These are phyloP conservation scores for Yarrowia divulgata DNA, from an alignment of 805 yeast species.

Conservation along the genomic window DNA sequence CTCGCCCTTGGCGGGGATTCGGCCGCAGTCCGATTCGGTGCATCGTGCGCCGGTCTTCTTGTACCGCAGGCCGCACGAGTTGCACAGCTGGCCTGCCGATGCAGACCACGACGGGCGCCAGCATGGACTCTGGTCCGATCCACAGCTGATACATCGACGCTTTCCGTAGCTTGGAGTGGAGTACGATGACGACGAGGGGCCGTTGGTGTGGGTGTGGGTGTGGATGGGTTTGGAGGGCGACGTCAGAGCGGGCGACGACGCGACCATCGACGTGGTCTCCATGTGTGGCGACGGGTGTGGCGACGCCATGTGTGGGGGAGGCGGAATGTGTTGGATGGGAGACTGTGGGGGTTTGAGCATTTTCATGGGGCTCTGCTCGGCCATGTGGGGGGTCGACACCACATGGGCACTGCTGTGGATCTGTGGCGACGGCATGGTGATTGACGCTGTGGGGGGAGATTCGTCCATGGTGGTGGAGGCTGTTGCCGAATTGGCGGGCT, in stretches of 20 bases:
- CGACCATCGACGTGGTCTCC: conserved; percentile 11
- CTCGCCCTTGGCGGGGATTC: conserved; percentile 96
- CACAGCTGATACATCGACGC: conserved; percentile 87
- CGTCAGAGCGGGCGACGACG: conserved; percentile 9
- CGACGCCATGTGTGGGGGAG: conserved; percentile 19
- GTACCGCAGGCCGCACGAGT: conserved; percentile 93
- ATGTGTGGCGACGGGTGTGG: conserved; percentile 24
- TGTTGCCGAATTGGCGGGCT: neutral
- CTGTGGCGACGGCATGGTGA: conserved; percentile 25
- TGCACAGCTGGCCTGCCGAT: conserved; percentile 92
- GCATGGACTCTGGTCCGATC: conserved; percentile 90
- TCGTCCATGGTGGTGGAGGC: neutral
- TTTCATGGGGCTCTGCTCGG: conserved; percentile 2
- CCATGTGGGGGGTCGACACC: neutral
- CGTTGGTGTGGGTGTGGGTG: neutral
- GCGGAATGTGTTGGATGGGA: conserved; percentile 26
- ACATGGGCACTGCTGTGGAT: conserved; percentile 7
- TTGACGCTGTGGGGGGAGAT: neutral
- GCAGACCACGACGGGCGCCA: conserved; percentile 98
- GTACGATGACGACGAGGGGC: neutral
- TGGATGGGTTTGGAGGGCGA: conserved; percentile 22
- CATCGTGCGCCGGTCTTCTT: conserved; percentile 95
- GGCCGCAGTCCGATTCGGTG: conserved; percentile 71
- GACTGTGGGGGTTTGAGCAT: conserved; percentile 31
- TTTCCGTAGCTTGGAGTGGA: conserved; percentile 32